These are phyloP conservation scores for Plasmodium gaboni DNA, from an alignment of 169 alveolate genomes.

Conservation along the genomic window DNA sequence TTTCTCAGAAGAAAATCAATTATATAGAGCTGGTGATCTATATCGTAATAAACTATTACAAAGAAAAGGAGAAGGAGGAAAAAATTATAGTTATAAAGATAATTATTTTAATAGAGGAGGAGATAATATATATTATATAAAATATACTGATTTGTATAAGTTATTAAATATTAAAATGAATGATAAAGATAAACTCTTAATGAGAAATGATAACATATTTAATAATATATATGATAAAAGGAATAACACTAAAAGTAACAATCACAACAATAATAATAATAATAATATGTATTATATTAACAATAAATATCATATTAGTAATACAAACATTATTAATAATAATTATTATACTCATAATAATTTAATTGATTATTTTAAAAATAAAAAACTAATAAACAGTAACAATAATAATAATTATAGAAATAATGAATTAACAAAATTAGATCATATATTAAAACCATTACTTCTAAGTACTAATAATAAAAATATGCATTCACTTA, in stretches of 20 bases:
- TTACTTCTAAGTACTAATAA: constrained; percentile 12
- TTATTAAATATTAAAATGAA: constrained; percentile 4
- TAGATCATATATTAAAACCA: constrained; percentile 37
- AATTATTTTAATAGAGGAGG: constrained; percentile 58
- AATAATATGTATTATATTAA: constrained; percentile 4
- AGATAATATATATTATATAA: constrained; percentile 57
- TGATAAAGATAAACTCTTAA: background rate
- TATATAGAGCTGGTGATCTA: constrained; percentile 15
- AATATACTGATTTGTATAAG: constrained; percentile 37
- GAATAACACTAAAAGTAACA: background rate
- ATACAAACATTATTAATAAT: background rate
- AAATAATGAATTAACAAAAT: background rate
- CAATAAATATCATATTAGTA: constrained; percentile 1
- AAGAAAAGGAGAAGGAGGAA: constrained; percentile 2
- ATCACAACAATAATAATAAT: background rate
- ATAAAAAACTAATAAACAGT: too few relatives aligned
- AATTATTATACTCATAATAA: too few relatives aligned
- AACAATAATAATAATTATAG: background rate
- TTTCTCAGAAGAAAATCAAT: background rate
- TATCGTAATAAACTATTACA: constrained; percentile 16
- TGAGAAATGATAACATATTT: too few relatives aligned
- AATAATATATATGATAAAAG: background rate
- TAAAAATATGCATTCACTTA: background rate
- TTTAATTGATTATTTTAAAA: too few relatives aligned
- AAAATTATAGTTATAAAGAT: constrained; percentile 1